Percentiles rank a stretch among this genome's conserved stretches.
phyloP scores from a whole-genome alignment of 1,284 basidiomycete genomes.

The Amylostereum areolatum region DNA sequence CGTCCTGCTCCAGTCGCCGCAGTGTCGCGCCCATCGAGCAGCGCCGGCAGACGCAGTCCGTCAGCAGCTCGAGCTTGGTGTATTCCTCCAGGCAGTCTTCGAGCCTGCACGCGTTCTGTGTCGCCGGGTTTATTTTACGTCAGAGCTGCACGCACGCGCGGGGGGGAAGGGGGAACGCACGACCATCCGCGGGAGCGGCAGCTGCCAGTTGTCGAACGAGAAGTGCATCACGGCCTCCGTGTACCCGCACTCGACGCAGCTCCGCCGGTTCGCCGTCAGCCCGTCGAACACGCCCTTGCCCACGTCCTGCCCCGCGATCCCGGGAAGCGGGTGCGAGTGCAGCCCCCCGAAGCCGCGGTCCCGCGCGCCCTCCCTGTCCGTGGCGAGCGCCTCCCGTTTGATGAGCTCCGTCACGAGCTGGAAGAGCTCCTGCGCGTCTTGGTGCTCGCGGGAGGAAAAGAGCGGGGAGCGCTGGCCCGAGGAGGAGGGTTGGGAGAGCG shows the following conservation, averaged over 20 bases:
- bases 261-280: conserved; percentile 75
- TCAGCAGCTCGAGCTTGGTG: conserved; percentile 74
- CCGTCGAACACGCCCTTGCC: conserved; percentile 74
- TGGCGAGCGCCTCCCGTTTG: conserved; percentile 67
- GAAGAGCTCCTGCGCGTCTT: conserved; percentile 95
- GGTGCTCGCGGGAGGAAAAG: conserved; percentile 83
- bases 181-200: conserved; percentile 62
- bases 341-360: conserved; percentile 64
- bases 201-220: conserved; percentile 75
- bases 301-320: conserved; percentile 33
- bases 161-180: conserved; percentile 34
- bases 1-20: conserved; percentile 50
- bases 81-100: conserved; percentile 77
- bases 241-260: conserved; percentile 79
- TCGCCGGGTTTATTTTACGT: too few relatives aligned
- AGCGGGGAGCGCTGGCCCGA: conserved; percentile 55
- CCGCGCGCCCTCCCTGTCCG: conserved; percentile 58
- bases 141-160: too few relatives aligned
- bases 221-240: conserved; percentile 88
- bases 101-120: conserved; percentile 50
- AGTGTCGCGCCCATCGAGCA: conserved; percentile 76
- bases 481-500: conserved; percentile 55
- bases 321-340: conserved; percentile 23
- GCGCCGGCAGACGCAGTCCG: conserved; percentile 80
- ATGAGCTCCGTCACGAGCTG: conserved; percentile 84